These are phyloP conservation scores for Colletotrichum musicola DNA, from an alignment of 2,329 filamentous ascomycete species.

Conservation along the genomic window DNA sequence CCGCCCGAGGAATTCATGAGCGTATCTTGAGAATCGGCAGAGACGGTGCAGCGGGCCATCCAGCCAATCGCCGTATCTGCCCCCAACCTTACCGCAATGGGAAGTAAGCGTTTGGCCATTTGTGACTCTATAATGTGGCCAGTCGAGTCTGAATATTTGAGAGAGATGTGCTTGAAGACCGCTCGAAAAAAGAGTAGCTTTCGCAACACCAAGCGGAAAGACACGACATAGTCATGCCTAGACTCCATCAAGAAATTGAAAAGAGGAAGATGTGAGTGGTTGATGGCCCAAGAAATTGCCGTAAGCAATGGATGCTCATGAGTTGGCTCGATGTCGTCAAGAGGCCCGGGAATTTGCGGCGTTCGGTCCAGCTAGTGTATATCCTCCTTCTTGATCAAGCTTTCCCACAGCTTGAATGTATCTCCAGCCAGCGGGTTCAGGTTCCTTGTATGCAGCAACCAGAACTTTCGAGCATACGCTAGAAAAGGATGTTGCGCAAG, in stretches of 20 bases:
- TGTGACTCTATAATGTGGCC: neutral
- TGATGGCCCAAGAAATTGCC: neutral
- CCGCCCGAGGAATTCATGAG: no score
- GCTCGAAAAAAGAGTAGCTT: neutral
- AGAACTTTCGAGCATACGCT: neutral
- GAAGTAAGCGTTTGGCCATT: neutral
- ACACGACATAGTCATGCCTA: neutral
- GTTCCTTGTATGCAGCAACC: neutral
- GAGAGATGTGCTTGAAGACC: neutral
- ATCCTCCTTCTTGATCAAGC: neutral
- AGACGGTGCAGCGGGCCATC: no score
- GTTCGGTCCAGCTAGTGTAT: neutral
- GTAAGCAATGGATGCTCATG: neutral
- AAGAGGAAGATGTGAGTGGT: neutral
- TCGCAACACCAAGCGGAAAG: neutral
- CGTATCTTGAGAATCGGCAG: no score
- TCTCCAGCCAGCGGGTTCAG: neutral
- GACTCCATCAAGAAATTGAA: neutral
- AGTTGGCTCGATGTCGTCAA: neutral
- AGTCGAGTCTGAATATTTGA: neutral
- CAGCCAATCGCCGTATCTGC: no score
- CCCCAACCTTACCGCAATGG: neutral
- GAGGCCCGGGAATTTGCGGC: neutral
- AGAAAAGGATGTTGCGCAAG: neutral
- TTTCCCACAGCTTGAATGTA: neutral